Evolutionary conservation across 176 grass and related monocot species (phyloP).

Genomic region (Zoysia pacifica): DNA sequence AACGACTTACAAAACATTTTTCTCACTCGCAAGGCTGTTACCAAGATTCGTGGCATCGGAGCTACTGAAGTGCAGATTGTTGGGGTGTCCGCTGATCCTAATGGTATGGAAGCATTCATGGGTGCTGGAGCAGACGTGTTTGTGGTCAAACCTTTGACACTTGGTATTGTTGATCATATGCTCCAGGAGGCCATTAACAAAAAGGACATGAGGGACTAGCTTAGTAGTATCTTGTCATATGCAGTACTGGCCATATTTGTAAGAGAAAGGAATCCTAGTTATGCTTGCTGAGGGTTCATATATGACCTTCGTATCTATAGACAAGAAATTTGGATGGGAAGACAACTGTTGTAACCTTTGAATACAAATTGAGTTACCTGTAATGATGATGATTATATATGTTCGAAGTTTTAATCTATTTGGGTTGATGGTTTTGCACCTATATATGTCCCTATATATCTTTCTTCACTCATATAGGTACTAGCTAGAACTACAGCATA

Average conservation of each 20-base stretch:
- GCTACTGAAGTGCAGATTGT: slow-evolving; percentile 31
- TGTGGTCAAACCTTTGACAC: background rate
- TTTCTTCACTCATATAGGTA: too few relatives aligned
- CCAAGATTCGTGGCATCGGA: slow-evolving; percentile 42
- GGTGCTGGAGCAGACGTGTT: slow-evolving; percentile 27
- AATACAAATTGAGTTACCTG: background rate
- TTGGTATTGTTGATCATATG: background rate
- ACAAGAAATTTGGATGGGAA: background rate
- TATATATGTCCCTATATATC: too few relatives aligned
- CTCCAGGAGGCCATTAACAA: slow-evolving; percentile 15
- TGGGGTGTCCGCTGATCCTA: slow-evolving; percentile 23
- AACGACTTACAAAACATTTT: background rate
- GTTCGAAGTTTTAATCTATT: background rate
- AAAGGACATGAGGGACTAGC: slow-evolving; percentile 24
- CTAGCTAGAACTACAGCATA: too few relatives aligned
- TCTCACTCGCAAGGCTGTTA: background rate
- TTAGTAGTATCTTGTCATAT: background rate
- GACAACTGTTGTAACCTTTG: background rate
- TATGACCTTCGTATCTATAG: background rate
- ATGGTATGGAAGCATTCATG: slow-evolving; percentile 3
- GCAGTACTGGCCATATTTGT: background rate
- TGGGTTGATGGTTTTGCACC: background rate
- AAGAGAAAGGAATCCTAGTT: too few relatives aligned
- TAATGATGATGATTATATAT: background rate
- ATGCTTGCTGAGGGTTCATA: background rate